Base-by-base conservation (phyloP, 1,284 basidiomycete genomes). In the Puccinia coronata region DNA sequence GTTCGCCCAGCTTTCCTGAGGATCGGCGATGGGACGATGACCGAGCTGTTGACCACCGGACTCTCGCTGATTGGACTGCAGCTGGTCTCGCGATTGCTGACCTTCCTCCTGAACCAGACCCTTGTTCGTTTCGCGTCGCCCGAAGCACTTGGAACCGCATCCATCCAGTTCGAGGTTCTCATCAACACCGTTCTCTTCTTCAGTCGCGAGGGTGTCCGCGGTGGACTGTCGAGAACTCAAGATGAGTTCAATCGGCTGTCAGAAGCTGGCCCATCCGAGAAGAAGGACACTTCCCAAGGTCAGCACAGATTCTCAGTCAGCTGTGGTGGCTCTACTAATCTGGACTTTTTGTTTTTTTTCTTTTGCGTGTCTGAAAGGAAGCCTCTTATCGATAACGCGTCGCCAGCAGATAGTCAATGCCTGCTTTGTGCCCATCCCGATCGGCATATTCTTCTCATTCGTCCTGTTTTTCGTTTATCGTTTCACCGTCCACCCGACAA, bases 181-280 rank as follows among this genome's bases (percentile, higher is more conserved):
- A 90, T 94, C 51, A 93, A 92, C 82, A 95, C 94, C 18, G 93
- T 97, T 84, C 89, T 99, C 53, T 97, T 98, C 85, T 89, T 98
- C 9, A 92, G 92, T 41, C 89, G 96, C 14, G 97, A 99, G 86
- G 96, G 95, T 4, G 90, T 98, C 14, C 89, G 95, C 51, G 93
- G 92, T 86, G 91, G 92, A 8, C 89, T 96, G 1, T 88, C 96
- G 36, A 83, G 84, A 28, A 65, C 82, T 82, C 59, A 28, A 23
- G 39, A 16, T 87, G 90, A 9, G 85, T 74, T 63, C 47, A 11
- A 25, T 28, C 63, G 49, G 25, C 11, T 43, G 12, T 55, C 20
- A 31, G 49, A 36, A 12, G 11, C 49, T 2, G 71, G 31, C 1
- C 20, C 18, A 28, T 71, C 69, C 49, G 25, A 69, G 11, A 36